Conservation (phyloP, 371 early-diverging fungal species). For the Mycotypha africana region DNA sequence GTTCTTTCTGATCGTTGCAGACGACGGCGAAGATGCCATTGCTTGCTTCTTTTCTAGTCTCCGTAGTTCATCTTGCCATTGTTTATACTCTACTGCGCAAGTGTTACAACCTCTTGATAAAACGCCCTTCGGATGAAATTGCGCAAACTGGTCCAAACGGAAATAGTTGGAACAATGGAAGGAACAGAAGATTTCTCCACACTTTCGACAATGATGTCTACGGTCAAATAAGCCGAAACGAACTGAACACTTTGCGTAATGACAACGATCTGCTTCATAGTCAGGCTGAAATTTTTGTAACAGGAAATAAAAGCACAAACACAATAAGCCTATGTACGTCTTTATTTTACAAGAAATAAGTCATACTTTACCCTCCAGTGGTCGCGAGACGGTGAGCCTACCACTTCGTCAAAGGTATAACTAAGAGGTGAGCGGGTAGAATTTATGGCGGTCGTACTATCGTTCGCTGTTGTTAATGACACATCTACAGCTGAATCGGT, state of each 20-base stretch:
- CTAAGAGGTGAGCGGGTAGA: conserved; percentile 2
- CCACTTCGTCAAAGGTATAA: conserved; percentile 22
- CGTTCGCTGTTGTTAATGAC: too few species aligned
- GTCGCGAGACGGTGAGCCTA: conserved; percentile 34
- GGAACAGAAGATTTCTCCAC: conserved; percentile 47
- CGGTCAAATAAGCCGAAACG: conserved; percentile 45
- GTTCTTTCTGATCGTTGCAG: conserved; percentile 1
- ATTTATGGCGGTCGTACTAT: too few species aligned
- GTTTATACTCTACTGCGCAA: conserved; percentile 30
- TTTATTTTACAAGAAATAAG: too few species aligned
- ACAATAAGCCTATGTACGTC: too few species aligned
- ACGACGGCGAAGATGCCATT: too few species aligned
- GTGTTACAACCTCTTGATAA: conserved; percentile 39
- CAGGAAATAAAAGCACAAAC: background rate
- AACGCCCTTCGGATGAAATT: conserved; percentile 32
- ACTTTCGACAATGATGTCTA: conserved; percentile 47
- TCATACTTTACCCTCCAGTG: conserved; percentile 42
- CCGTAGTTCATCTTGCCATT: conserved; percentile 25
- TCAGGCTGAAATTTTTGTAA: conserved; percentile 24
- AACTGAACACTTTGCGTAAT: conserved; percentile 19
- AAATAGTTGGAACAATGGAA: conserved; percentile 43
- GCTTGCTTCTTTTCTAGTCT: background rate
- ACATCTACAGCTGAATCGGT: conserved; percentile 18
- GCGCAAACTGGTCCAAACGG: conserved; percentile 35
- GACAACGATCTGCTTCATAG: conserved; percentile 29